Conservation (phyloP, 2,329 filamentous ascomycete species). For the Scopulariopsis brevicaulis region DNA sequence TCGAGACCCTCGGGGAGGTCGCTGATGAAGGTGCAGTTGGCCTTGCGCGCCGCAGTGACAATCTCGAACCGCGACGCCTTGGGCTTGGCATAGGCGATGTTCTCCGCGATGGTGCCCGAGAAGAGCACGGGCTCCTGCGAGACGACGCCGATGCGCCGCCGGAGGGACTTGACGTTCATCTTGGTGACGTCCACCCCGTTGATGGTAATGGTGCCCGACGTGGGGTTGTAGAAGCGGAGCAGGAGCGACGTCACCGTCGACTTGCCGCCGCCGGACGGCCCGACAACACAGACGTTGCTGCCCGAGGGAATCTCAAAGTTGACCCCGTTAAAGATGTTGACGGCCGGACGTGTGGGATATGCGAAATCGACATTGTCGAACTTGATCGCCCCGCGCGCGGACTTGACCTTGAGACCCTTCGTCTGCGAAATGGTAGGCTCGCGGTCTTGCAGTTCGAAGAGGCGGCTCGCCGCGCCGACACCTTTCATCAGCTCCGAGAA, state of each 20-base stretch:
- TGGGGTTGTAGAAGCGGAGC: constrained; percentile 83
- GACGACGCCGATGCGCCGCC: constrained; percentile 88
- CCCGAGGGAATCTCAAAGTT: constrained; percentile 88
- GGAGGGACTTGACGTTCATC: constrained; percentile 89
- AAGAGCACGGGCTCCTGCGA: constrained; percentile 92
- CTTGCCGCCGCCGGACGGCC: constrained; percentile 91
- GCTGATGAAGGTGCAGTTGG: constrained; percentile 93
- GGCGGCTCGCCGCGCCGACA: constrained; percentile 85
- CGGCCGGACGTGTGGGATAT: constrained; percentile 87
- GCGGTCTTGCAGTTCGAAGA: constrained; percentile 93
- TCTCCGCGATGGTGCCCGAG: constrained; percentile 74
- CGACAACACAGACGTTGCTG: constrained; percentile 91
- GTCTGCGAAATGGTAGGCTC: constrained; percentile 81
- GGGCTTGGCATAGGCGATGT: constrained; percentile 85
- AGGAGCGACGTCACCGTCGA: constrained; percentile 89
- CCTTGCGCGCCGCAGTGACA: constrained; percentile 73
- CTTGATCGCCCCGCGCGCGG: constrained; percentile 77
- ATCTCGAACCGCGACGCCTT: constrained; percentile 70
- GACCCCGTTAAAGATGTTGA: constrained; percentile 80
- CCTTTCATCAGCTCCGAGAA: constrained; percentile 99
- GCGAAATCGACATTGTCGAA: constrained; percentile 81
- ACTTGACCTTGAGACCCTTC: constrained; percentile 64
- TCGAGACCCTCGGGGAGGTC: constrained; percentile 95
- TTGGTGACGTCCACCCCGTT: constrained; percentile 71
- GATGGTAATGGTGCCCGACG: constrained; percentile 65